Conservation (phyloP, 768 basidiomycete genomes). For the Hypholoma fasciculare region DNA sequence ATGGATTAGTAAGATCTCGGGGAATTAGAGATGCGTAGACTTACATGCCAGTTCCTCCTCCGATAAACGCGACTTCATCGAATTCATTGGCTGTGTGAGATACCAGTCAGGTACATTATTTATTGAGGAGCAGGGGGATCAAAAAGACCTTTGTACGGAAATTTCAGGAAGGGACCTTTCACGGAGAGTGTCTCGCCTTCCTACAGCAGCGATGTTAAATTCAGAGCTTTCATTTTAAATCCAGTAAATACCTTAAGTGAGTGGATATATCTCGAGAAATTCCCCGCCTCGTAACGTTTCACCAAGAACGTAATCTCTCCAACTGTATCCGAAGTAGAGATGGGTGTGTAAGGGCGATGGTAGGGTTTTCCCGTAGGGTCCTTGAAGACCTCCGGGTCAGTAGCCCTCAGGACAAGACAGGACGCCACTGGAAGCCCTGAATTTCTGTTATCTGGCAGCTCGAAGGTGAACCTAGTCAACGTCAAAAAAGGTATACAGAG, state of each 20-base stretch:
- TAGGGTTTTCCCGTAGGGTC: slow-evolving; percentile 83
- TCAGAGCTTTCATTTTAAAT: not conserved
- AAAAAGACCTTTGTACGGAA: slow-evolving; percentile 70
- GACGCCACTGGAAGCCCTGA: slow-evolving; percentile 78
- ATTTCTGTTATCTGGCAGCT: slow-evolving; percentile 74
- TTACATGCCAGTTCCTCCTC: slow-evolving; percentile 91
- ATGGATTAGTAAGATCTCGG: not conserved
- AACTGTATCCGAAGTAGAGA: slow-evolving; percentile 69
- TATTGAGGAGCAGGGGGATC: not conserved
- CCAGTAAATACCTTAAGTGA: slow-evolving; percentile 50
- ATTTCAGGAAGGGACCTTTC: slow-evolving; percentile 90
- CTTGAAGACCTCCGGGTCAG: slow-evolving; percentile 59
- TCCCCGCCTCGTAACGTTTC: slow-evolving; percentile 83
- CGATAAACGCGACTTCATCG: slow-evolving; percentile 84
- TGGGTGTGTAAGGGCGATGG: slow-evolving; percentile 89
- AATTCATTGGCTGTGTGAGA: slow-evolving; percentile 65
- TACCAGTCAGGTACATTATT: not conserved
- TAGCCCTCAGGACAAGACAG: slow-evolving; percentile 73
- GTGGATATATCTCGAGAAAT: slow-evolving; percentile 81
- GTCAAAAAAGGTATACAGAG: not conserved
- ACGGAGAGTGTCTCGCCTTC: slow-evolving; percentile 78
- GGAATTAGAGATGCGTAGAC: slow-evolving; percentile 16
- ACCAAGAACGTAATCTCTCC: slow-evolving; percentile 80
- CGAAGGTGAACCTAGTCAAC: slow-evolving; percentile 68
- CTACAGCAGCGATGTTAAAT: slow-evolving; percentile 18